Conservation (phyloP, 257 asterid species). For the Solanum boliviense region DNA sequence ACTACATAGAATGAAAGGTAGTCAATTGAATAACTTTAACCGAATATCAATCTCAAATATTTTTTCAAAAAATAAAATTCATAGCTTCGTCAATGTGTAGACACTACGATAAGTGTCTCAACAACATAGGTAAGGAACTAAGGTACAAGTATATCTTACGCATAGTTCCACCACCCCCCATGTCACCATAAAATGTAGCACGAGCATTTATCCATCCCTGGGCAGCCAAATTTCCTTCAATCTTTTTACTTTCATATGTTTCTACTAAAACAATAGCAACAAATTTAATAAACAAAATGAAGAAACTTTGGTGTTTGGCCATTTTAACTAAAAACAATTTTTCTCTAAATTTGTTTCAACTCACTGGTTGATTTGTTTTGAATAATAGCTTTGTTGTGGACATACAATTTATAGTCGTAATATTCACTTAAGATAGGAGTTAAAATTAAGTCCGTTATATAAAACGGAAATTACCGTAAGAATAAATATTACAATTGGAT, state of each 20-base stretch:
- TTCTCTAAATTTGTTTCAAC: neutral
- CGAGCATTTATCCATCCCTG: neutral
- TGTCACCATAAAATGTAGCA: conserved; percentile 4
- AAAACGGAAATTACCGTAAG: too few relatives aligned
- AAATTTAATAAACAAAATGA: neutral
- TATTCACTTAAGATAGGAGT: too few relatives aligned
- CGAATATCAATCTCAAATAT: too few relatives aligned
- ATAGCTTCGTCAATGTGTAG: rapidly evolving
- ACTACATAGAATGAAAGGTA: neutral
- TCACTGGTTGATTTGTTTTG: neutral
- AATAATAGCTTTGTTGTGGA: neutral
- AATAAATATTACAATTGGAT: too few relatives aligned
- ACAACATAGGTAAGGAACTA: neutral
- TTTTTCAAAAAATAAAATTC: too few relatives aligned
- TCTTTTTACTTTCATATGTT: neutral
- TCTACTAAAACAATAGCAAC: neutral
- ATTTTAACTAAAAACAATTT: neutral
- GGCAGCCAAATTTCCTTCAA: neutral
- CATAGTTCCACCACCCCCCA: neutral
- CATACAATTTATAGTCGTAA: neutral
- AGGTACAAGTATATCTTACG: neutral
- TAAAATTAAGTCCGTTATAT: too few relatives aligned
- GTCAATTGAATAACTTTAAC: neutral
- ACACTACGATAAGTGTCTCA: neutral
- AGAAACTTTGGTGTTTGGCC: neutral